A percentile compares a stretch with the other conserved stretches of the same genome.
phyloP scores from a whole-genome alignment of 2,329 filamentous ascomycete species.

The Diaporthe citriasiana region DNA sequence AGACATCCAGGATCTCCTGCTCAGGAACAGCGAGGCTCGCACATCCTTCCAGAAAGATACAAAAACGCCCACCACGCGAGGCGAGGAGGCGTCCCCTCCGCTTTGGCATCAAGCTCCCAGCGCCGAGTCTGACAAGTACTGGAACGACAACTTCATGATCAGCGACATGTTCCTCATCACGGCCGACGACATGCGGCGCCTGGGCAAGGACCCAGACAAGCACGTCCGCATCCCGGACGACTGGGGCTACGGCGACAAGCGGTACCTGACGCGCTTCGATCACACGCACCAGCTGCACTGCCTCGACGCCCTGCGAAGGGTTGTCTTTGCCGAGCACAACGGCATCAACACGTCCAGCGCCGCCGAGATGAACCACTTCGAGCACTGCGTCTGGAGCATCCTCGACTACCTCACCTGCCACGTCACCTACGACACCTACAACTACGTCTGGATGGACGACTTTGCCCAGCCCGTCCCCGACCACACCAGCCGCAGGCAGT shows the following conservation, averaged over 20 bases:
- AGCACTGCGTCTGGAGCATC: constrained; percentile 31
- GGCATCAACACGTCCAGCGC: constrained; percentile 17
- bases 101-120: constrained; percentile 21
- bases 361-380: constrained; percentile 30
- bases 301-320: constrained; percentile 15
- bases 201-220: constrained; percentile 28
- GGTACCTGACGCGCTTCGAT: constrained; percentile 31
- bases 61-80: constrained; percentile 19
- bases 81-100: neutral
- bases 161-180: constrained; percentile 31
- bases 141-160: constrained; percentile 30
- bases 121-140: constrained; percentile 17
- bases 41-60: constrained; percentile 18
- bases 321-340: constrained; percentile 20
- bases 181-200: constrained; percentile 9
- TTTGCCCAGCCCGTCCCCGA: constrained; percentile 22
- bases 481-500: constrained; percentile 12
- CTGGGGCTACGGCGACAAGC: constrained; percentile 29
- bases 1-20: neutral
- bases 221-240: neutral
- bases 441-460: constrained; percentile 34
- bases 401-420: constrained; percentile 31
- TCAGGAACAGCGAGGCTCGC: neutral
- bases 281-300: constrained; percentile 34
- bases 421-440: constrained; percentile 30